phyloP scores from a whole-genome alignment of 2,329 filamentous ascomycete genomes.

The Chaetomium sp. region DNA sequence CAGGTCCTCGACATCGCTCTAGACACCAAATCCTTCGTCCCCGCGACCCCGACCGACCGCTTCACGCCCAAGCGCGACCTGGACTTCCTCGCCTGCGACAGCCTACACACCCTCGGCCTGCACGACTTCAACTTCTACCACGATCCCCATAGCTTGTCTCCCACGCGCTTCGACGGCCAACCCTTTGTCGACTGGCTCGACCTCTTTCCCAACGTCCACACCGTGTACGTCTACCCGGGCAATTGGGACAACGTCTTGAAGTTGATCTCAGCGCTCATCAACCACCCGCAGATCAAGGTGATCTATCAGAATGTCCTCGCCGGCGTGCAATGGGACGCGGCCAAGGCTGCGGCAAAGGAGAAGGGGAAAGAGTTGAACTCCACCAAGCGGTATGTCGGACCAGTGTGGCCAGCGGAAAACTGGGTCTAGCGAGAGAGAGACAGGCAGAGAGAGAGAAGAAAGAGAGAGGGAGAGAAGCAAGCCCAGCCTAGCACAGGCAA shows the following conservation, averaged over 20 bases:
- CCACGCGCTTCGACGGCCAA: conserved; percentile 15
- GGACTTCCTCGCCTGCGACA: conserved; percentile 10
- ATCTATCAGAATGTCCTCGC: conserved; percentile 15
- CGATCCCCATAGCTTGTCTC: neutral
- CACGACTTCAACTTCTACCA: conserved; percentile 20
- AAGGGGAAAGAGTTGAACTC: conserved; percentile 8
- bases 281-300: conserved; percentile 9
- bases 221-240: conserved; percentile 18
- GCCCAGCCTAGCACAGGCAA: too few relatives aligned
- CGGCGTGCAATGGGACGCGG: conserved; percentile 12
- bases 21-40: neutral
- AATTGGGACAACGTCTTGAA: neutral
- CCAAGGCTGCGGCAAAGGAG: conserved; percentile 5
- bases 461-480: too few relatives aligned
- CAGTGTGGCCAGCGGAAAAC: too few relatives aligned
- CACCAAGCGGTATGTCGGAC: neutral
- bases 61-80: conserved; percentile 3
- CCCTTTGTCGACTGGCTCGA: conserved; percentile 22
- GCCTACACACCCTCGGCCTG: conserved; percentile 19
- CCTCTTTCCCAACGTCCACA: conserved; percentile 18
- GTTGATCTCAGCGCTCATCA: conserved; percentile 14
- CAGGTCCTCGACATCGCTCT: conserved; percentile 18
- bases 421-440: too few relatives aligned
- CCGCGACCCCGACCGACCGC: neutral
- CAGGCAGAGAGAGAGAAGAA: too few relatives aligned